A percentile compares a stretch with the other conserved stretches of the same genome.
phyloP scores from a whole-genome alignment of 179 eudicot genomes.

The Silene vulgaris region DNA sequence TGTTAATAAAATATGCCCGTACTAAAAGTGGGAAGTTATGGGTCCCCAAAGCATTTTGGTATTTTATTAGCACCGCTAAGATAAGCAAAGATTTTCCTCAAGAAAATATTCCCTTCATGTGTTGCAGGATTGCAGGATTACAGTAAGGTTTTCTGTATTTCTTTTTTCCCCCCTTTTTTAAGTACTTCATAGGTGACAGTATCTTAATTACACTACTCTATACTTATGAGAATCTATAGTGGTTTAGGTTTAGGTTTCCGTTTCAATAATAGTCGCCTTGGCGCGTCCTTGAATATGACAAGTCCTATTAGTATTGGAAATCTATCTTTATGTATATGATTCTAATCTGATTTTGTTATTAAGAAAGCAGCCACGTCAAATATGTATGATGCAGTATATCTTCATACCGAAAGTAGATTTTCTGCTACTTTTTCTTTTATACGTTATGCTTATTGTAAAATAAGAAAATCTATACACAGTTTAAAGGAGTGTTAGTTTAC shows the following conservation, averaged over 20 bases:
- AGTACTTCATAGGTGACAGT: too few species aligned
- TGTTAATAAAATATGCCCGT: slow-evolving; percentile 5
- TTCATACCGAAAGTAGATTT: slow-evolving; percentile 2
- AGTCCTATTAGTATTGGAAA: background rate
- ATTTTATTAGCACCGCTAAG: slow-evolving; percentile 16
- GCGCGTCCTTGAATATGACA: background rate
- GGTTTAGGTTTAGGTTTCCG: too few species aligned
- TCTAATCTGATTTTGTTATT: background rate
- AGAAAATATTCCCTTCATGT: slow-evolving; percentile 7
- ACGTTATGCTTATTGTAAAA: background rate
- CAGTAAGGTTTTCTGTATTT: slow-evolving; percentile 5
- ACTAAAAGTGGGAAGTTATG: slow-evolving; percentile 14
- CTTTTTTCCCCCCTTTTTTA: too few species aligned
- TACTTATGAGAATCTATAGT: too few species aligned
- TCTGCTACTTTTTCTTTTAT: background rate
- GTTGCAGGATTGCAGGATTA: slow-evolving; percentile 23
- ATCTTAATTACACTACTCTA: too few species aligned
- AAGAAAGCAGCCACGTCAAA: background rate
- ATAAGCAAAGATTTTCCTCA: slow-evolving; percentile 15
- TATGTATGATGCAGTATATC: background rate
- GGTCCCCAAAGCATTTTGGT: slow-evolving; percentile 23
- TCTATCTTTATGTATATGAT: background rate
- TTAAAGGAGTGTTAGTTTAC: background rate
- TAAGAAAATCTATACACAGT: background rate
- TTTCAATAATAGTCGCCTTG: background rate